Evolutionary conservation across 495 filamentous ascomycete genomes (phyloP).

Genomic region (Recurvomyces mirabilis): DNA sequence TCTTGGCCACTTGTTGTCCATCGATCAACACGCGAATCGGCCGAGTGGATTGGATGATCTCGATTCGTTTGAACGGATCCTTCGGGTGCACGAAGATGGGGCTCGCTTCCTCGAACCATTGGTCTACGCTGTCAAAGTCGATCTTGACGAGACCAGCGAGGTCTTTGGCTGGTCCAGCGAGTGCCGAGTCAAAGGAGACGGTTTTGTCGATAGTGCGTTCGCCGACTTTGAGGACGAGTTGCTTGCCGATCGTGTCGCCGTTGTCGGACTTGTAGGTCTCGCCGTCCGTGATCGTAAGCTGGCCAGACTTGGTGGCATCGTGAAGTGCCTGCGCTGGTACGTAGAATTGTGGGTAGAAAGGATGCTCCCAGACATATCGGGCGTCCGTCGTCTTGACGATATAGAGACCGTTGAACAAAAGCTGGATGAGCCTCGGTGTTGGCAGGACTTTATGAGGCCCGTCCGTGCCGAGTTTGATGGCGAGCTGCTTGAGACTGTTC

Average conservation of each 20-base stretch:
- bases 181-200: conserved; percentile 8
- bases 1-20: conserved; percentile 37
- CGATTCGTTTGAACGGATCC: conserved; percentile 49
- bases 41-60: conserved; percentile 40
- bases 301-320: not conserved
- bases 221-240: conserved; percentile 6
- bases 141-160: conserved; percentile 28
- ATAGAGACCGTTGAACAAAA: conserved; percentile 28
- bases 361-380: conserved; percentile 35
- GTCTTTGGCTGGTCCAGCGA: conserved; percentile 8
- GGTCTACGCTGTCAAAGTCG: conserved; percentile 25
- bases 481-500: conserved; percentile 32
- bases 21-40: conserved; percentile 38
- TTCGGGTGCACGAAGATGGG: conserved; percentile 48
- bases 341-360: conserved; percentile 30
- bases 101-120: conserved; percentile 51
- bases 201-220: conserved; percentile 4
- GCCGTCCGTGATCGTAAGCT: conserved; percentile 1
- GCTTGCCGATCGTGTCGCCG: conserved; percentile 10
- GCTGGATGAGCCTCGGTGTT: conserved; percentile 33
- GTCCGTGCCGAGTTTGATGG: conserved; percentile 29
- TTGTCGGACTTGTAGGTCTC: conserved; percentile 4
- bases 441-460: conserved; percentile 32
- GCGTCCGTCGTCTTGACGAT: conserved; percentile 34
- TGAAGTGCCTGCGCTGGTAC: conserved; percentile 16